Base-by-base conservation (phyloP, 805 yeast species). In the Candida orba region DNA sequence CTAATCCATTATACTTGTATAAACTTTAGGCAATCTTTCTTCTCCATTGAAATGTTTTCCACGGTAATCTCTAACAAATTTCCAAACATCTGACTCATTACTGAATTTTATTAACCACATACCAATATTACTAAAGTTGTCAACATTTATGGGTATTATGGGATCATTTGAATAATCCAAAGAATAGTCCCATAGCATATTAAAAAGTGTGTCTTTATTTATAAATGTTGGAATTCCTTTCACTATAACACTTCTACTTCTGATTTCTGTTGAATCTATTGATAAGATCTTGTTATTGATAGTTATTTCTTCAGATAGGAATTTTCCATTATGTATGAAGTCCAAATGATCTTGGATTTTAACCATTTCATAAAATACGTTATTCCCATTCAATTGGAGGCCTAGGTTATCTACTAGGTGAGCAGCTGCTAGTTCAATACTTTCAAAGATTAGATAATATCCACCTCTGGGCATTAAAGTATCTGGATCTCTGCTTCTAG, bases 11-110 rank as follows among this genome's bases (percentile, higher is more conserved):
- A 35, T 36, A 20, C 61, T 72, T 2, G 67, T 65, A n/a, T 48
- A 51, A 3, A 65, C 44, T 12, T 58, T 48, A 2, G 68, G 66
- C 41, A 60, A 45, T 18, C 47, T 40, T 1, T 40, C 29, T 7
- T 60, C 56, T 27, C 55, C 52, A 45, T 60, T 65, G 44, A 65
- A 57, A 20, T 52, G 54, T 18, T 53, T 49, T 2, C 84, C 83
- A 55, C 82, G 78, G 52, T 66, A 71, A 47, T 72, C 71, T 13
- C 74, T 58, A 5, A 72, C 73, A 55, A 81, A 81, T 35, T 78
- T 59, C 17, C 47, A 49, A 2, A 86, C 80, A 44, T 75, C 76
- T 3, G 55, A 46, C 3, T 51, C 45, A 48, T 71, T 66, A 14
- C 65, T 65, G 51, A 82, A 82, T 18, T 67, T 59, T 4, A 77